Evolutionary conservation across 1,284 basidiomycete genomes (phyloP).

Genomic region (Cystobasidium slooffiae): DNA sequence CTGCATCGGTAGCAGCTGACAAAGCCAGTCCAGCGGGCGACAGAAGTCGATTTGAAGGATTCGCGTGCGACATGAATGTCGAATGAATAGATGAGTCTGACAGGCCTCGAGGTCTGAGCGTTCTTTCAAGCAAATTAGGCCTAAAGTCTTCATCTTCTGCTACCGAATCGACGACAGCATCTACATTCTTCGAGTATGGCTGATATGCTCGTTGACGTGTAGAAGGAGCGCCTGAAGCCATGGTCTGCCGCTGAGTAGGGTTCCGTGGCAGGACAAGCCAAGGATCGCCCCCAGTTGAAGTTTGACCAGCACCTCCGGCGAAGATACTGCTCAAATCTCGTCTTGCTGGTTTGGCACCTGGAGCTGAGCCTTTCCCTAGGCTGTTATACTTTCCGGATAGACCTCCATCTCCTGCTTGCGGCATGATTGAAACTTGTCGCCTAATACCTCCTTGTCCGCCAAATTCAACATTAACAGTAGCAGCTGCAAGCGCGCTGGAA

Average conservation of each 20-base stretch:
- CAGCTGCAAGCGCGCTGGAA: conserved; percentile 79
- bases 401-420: conserved; percentile 27
- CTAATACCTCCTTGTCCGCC: conserved; percentile 65
- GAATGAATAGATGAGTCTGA: conserved; percentile 89
- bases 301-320: conserved; percentile 45
- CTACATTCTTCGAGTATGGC: conserved; percentile 67
- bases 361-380: conserved; percentile 13
- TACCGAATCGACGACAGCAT: conserved; percentile 71
- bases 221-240: conserved; percentile 1
- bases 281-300: conserved; percentile 14
- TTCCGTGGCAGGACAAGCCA: conserved; percentile 37
- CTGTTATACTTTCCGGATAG: conserved; percentile 26
- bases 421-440: conserved; percentile 42
- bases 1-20: conserved; percentile 21
- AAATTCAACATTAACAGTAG: conserved; percentile 92
- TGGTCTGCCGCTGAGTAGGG: background rate
- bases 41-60: conserved; percentile 25
- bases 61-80: conserved; percentile 65
- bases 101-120: conserved; percentile 74
- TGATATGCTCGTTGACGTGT: conserved; percentile 19
- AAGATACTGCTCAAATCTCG: conserved; percentile 52
- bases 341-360: background rate
- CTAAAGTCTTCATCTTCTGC: conserved; percentile 59
- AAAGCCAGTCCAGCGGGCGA: conserved; percentile 35
- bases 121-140: conserved; percentile 64